Base-by-base conservation (phyloP, 805 yeast species). In the Ogataea nonfermentans region DNA sequence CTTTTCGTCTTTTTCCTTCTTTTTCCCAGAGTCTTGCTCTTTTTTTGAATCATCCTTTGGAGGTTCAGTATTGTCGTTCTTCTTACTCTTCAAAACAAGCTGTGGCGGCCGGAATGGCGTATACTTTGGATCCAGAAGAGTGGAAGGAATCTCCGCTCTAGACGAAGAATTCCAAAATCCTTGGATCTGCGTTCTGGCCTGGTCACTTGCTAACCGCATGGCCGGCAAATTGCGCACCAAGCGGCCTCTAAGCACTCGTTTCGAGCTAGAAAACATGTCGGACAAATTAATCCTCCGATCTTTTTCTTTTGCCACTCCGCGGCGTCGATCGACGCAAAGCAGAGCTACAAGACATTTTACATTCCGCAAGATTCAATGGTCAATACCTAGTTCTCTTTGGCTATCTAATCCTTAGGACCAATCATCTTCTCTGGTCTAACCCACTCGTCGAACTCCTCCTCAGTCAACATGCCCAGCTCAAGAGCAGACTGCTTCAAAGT, bases 381-480 rank as follows among this genome's bases (percentile, higher is more conserved):
- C n/a, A 25, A 25, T 6, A 25, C 29, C 9, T 25, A 5, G 8
- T 19, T 19, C 22, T 19, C 22, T 6, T 8, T 19, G 22, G 22
- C 22, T 19, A 19, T 29, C 26, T 39, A 47, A 40, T 47, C 51
- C 42, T 84, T 83, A 60, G 99, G 98, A 48, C 97, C 96, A 70
- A 93, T 81, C 99, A 93, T 93, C 62, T 85, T 78, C 74, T 93
- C 98, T 51, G 99, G 99, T 66, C 86, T 81, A 54, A 93, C 99
- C 95, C 95, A 91, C 68, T 88, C 76, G 65, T 90, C 95, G 56
- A 93, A 93, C 71, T 93, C 96, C 64, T 80, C 84, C 52, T 78
- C 80, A 43, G 81, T 74, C 61, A 93, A 75, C 37, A 82, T 91
- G 46, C 87, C 88, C 57, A 93, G 79, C 71, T 93, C 95, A 55